Base-by-base conservation (phyloP, 202 grass and related monocot species). In the Brachypodium distachyon region DNA sequence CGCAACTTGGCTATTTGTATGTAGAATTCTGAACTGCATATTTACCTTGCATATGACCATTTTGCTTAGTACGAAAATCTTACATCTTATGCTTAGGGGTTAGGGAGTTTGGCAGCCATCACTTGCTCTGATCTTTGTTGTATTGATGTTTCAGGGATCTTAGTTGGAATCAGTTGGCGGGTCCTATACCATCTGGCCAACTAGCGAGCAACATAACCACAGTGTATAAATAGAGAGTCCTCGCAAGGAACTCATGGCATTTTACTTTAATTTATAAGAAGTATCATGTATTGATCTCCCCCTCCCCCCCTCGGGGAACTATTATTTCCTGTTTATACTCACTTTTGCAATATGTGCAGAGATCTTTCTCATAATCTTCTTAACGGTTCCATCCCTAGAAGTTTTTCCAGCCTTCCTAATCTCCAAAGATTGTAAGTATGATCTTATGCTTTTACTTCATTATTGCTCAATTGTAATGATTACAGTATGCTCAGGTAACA, bases 1-100 rank as follows among this genome's bases (percentile, higher is more conserved):
- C 78, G 3, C 82, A 92, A 82, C 87, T 97, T 86, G 87, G 89
- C 22, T 97, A 97, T 69, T 69, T 97, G 94, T 97, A 90, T 88
- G 88, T 37, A 47, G n/a, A 79, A 38, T 62, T 79, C 33, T 78
- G 2, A 58, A 46, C 19, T 74, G 14, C 27, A 79, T 56, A 40
- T 47, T 63, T 29, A 67, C 39, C 9, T 78, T 33, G 12, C 6
- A 41, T 69, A 42, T 32, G 8, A 12, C 3, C 4, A n/a, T 34
- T 42, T 70, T 69, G 6, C 75, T 19, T 70, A 43, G 70, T 5
- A 61, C 6, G 46, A 48, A 16, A 38, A 39, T 73, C 21, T 57
- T 66, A 5, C 11, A 3, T 22, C 8, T 69, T 14, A 69, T 60
- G 4, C 21, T 28, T 63, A 55, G n/a, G n/a, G n/a, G n/a, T n/a